Evolutionary conservation across 2,329 filamentous ascomycete genomes (phyloP).

Genomic region (Teratosphaeria epicoccoides): DNA sequence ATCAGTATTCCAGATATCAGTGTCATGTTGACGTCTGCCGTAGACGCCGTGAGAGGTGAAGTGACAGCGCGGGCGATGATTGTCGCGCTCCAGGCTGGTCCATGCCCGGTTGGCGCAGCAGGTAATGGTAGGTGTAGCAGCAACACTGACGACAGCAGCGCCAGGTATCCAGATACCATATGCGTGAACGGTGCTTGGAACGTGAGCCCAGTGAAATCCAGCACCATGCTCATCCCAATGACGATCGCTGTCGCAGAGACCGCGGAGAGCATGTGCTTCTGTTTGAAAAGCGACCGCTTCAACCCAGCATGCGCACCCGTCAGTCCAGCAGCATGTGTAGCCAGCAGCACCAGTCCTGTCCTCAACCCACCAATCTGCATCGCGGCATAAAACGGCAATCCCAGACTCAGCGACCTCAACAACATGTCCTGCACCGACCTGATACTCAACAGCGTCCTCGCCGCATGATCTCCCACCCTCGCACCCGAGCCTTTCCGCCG

Average conservation of each 20-base stretch:
- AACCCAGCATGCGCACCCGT: neutral
- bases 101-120: conserved; percentile 1
- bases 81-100: neutral
- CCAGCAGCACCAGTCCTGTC: conserved; percentile 42
- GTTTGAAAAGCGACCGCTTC: conserved; percentile 4
- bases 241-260: conserved; percentile 28
- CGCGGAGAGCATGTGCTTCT: conserved; percentile 25
- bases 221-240: conserved; percentile 24
- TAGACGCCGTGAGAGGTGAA: conserved; percentile 27
- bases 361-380: conserved; percentile 45
- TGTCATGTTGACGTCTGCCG: conserved; percentile 33
- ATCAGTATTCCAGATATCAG: conserved; percentile 30
- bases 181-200: conserved; percentile 17
- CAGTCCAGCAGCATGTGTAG: conserved; percentile 37
- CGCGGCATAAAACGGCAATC: conserved; percentile 46
- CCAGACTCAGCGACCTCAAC: conserved; percentile 16
- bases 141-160: conserved; percentile 36
- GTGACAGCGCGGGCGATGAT: conserved; percentile 4
- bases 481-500: conserved; percentile 17
- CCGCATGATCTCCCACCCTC: neutral
- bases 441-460: conserved; percentile 7
- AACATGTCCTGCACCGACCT: conserved; percentile 11
- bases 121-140: conserved; percentile 41
- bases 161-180: conserved; percentile 37
- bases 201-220: conserved; percentile 26